Percentiles rank a stretch among this genome's conserved stretches.
Conservation (phyloP, 169 alveolate genomes). For the Theileria equi region DNA sequence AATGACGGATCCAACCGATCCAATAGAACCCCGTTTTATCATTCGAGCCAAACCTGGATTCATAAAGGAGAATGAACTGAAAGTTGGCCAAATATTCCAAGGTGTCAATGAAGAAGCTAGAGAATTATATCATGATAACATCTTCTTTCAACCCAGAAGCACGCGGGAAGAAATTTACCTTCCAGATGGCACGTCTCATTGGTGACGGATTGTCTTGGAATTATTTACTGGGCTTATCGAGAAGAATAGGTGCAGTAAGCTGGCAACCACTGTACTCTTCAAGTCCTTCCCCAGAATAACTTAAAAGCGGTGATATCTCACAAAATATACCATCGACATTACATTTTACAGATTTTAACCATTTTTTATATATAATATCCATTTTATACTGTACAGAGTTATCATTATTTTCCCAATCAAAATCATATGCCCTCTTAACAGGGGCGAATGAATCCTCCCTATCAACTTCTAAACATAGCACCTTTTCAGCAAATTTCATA, state of each 20-base stretch:
- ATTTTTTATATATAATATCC: slow-evolving; percentile 14
- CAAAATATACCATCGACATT: slow-evolving; percentile 35
- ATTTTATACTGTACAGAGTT: slow-evolving; percentile 48
- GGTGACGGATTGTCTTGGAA: too few relatives aligned
- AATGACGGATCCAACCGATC: slow-evolving; percentile 51
- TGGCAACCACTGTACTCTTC: slow-evolving; percentile 12
- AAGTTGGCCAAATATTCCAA: slow-evolving; percentile 53
- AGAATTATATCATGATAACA: slow-evolving; percentile 62
- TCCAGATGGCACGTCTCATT: slow-evolving; percentile 71
- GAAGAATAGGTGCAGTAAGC: slow-evolving; percentile 28
- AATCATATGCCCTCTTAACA: slow-evolving; percentile 25
- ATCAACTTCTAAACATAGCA: slow-evolving; percentile 46
- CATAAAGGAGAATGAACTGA: slow-evolving; percentile 51
- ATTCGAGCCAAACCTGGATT: slow-evolving; percentile 39
- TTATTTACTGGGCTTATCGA: slow-evolving; percentile 15
- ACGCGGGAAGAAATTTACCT: slow-evolving; percentile 62
- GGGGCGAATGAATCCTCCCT: slow-evolving; percentile 49
- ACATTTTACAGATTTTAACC: slow-evolving; percentile 29
- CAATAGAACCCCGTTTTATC: slow-evolving; percentile 63
- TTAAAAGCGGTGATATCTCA: slow-evolving; percentile 38
- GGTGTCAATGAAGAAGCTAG: slow-evolving; percentile 43
- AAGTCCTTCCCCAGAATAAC: slow-evolving; percentile 44
- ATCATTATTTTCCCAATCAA: slow-evolving; percentile 11
- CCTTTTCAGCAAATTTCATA: slow-evolving; percentile 59
- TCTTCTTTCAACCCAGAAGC: slow-evolving; percentile 69